Percentiles rank a stretch among this genome's conserved stretches.
These are phyloP conservation scores for Salix dunnii DNA, from an alignment of 345 rosid genomes.

Conservation along the genomic window DNA sequence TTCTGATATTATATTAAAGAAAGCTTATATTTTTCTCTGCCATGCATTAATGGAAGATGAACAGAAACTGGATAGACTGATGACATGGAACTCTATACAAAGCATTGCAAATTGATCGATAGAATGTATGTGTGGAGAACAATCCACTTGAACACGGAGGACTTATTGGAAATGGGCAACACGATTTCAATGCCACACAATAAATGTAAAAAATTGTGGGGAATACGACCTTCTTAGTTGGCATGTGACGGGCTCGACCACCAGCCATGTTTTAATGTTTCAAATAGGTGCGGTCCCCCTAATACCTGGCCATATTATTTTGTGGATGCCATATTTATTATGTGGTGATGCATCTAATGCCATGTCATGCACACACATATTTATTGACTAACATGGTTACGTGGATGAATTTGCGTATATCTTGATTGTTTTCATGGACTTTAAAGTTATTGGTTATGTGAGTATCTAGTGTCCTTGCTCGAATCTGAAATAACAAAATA, in stretches of 20 bases:
- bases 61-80: conserved; percentile 22
- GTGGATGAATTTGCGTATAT: too few relatives aligned
- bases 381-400: too few relatives aligned
- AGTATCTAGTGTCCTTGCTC: fast-evolving
- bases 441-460: fast-evolving
- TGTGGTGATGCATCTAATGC: conserved; percentile 17
- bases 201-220: not conserved
- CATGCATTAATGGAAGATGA: too few relatives aligned
- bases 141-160: conserved; percentile 18
- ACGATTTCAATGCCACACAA: conserved; percentile 10
- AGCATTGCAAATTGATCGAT: not conserved
- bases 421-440: too few relatives aligned
- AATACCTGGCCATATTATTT: not conserved
- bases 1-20: too few relatives aligned
- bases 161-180: not conserved
- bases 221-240: not conserved
- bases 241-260: conserved; percentile 14
- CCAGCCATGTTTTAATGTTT: not conserved
- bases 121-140: conserved; percentile 17
- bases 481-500: fast-evolving
- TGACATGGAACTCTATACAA: conserved; percentile 18
- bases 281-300: not conserved
- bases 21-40: too few relatives aligned
- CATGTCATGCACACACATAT: conserved; percentile 12
- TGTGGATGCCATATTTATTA: not conserved